Evolutionary conservation across 805 yeast genomes (phyloP), one percentile per base, ranked within the genome.

Genomic region (Starmera pachycereana): DNA sequence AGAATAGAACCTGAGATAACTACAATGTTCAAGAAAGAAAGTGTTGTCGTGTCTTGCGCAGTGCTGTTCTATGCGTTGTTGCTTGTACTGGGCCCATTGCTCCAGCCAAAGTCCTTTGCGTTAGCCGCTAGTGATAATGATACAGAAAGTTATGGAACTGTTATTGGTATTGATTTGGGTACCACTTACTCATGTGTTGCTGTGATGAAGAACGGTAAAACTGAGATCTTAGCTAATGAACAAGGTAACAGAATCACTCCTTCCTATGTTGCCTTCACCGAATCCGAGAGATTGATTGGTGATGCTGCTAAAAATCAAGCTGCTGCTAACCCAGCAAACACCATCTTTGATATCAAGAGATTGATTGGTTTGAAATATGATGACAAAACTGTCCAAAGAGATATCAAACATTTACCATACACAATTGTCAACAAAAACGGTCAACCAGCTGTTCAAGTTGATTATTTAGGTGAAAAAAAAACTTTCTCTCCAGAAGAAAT

Each of bases 221-320:
- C 90, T 38, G 97, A 88, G 60, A 88, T 88, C 53, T 71, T 88
- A 49, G 95, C 96, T 48, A 88, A 88, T 59, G 96, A 88, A 66
- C 97, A 88, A 70, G 97, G 97, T 71, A 86, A 87, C 69, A 83
- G 97, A 74, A 88, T 89, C 54, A 88, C 97, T 14, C 97, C 97
- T 25, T 86, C 95, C 1, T 88, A 82, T 57, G 97, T 88, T 46
- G 95, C 95, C 9, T 88, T 88, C 68, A 84, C 88, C 18, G 90
- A 82, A 39, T 86, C 85, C 34, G 97, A 88, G 69, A 78, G 96
- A 67, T 74, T 88, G 46, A 88, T 88, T 46, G 96, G 96, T 62
- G 96, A 88, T 61, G 95, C 96, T 40, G 97, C 97, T 37, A 88
- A 88, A 71, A 88, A 88, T 68, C 96, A 88, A 68, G 94, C 92